Conservation (phyloP, 768 basidiomycete genomes). For the Russula sp. region DNA sequence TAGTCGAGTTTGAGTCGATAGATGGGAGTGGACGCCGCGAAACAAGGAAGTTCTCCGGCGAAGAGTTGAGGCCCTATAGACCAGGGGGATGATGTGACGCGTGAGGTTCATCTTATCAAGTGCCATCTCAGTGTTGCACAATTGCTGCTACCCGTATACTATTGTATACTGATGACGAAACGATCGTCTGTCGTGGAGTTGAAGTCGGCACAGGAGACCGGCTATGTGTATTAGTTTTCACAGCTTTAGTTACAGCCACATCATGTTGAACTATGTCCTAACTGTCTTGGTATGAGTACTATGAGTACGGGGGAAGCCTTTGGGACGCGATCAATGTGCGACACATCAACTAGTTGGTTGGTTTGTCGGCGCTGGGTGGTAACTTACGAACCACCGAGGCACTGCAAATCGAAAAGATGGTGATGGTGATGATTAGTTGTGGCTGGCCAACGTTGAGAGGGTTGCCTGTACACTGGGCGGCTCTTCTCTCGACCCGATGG, state of each 20-base stretch:
- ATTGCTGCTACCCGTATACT: not conserved
- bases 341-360: not conserved
- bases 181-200: not conserved
- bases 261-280: not conserved
- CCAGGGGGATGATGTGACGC: not conserved
- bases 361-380: not conserved
- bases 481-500: too few species aligned
- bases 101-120: not conserved
- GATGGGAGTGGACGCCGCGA: conserved; percentile 4
- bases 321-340: not conserved
- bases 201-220: not conserved
- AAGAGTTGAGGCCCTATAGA: not conserved
- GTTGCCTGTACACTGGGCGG: too few species aligned
- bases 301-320: not conserved
- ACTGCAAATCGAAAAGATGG: not conserved
- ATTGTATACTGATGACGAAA: not conserved
- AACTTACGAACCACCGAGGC: not conserved
- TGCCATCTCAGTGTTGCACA: not conserved
- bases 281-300: not conserved
- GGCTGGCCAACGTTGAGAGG: too few species aligned
- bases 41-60: not conserved
- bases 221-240: not conserved
- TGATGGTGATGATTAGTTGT: too few species aligned
- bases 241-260: not conserved
- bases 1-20: conserved; percentile 8